Evolutionary conservation across 2,329 filamentous ascomycete genomes (phyloP).

Genomic region (Fusarium sambucinum): DNA sequence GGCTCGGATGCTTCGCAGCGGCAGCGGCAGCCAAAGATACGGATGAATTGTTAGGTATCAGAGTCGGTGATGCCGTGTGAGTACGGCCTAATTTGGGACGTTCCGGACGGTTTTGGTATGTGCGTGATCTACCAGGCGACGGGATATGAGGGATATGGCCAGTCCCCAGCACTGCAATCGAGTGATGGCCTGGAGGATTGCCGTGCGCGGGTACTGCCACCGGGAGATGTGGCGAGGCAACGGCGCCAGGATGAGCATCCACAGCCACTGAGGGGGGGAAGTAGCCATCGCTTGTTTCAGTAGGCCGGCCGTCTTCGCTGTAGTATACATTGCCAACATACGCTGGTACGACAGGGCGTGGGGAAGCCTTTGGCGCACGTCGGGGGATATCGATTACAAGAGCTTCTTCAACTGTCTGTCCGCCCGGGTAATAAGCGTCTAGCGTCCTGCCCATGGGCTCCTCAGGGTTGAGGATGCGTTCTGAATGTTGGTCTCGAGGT

Average conservation of each 20-base stretch:
- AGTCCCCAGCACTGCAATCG: constrained; percentile 84
- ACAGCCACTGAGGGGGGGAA: constrained; percentile 79
- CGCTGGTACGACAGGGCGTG: constrained; percentile 58
- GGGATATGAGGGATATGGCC: constrained; percentile 84
- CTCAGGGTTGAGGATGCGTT: constrained; percentile 84
- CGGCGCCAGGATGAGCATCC: constrained; percentile 56
- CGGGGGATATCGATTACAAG: constrained; percentile 89
- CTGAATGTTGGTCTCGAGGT: constrained; percentile 74
- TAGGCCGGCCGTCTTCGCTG: constrained; percentile 72
- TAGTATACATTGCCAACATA: constrained; percentile 62
- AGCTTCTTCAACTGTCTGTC: constrained; percentile 89
- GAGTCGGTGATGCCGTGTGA: constrained; percentile 84
- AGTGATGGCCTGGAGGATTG: constrained; percentile 61
- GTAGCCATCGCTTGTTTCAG: constrained; percentile 81
- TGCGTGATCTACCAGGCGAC: constrained; percentile 76
- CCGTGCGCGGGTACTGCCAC: constrained; percentile 55
- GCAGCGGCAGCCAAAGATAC: constrained; percentile 51
- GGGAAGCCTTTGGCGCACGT: constrained; percentile 82
- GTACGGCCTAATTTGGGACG: constrained; percentile 75
- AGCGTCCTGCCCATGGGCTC: constrained; percentile 83
- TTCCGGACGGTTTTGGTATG: constrained; percentile 67
- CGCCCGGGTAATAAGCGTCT: constrained; percentile 85
- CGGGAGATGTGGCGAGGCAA: constrained; percentile 57
- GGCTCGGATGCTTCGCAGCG: constrained; percentile 48
- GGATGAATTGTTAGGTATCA: constrained; percentile 63